Evolutionary conservation across 1,284 basidiomycete species (phyloP), one percentile per base, ranked within the genome.

Genomic region (Tylopilus sp.): DNA sequence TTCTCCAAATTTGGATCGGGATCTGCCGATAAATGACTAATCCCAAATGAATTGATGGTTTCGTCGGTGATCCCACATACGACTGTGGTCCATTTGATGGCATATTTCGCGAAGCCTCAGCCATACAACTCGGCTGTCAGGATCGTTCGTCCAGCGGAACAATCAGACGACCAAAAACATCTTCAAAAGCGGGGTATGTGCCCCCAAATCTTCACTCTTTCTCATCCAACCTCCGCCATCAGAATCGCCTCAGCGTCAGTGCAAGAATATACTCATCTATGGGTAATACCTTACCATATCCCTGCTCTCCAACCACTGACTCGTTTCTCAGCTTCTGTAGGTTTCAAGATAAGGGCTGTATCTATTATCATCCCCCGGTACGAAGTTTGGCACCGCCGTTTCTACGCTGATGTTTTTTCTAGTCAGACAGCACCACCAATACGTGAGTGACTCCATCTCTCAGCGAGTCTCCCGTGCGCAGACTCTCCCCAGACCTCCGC

Each of bases 261-360:
- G 91, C 71, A 82, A 86, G 64, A 93, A 93, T 74, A 83, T 92
- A 48, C 73, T 89, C 66, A 92, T 94, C 57, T 88, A 92, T 64
- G 91, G 91, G 90, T 91, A 64, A 55, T 77, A 3, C 16, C 9
- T 15, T 15, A 40, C 26, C 29, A 18, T 25, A 42, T 13, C 13
- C 30, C 38, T 30, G 10, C 47, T 44, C 26, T 55, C 38, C 43
- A 39, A 28, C 33, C 34, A 15, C 36, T 62, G 5, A 62, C 41
- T 1, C 0, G 30, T 23, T 30, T 29, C 51, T 5, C 55, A 92
- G 90, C 44, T 84, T 78, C 50, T 94, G 91, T 73, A 86, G 86
- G 71, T 92, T 79, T 57, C 81, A 93, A 71, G 87, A 89, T 65
- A 86, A 89, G 71, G 89, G 89, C 55, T 92, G 90, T 72, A 74